Evolutionary conservation across 257 asterid genomes (phyloP).

Genomic region (Ophiorrhiza pumila): DNA sequence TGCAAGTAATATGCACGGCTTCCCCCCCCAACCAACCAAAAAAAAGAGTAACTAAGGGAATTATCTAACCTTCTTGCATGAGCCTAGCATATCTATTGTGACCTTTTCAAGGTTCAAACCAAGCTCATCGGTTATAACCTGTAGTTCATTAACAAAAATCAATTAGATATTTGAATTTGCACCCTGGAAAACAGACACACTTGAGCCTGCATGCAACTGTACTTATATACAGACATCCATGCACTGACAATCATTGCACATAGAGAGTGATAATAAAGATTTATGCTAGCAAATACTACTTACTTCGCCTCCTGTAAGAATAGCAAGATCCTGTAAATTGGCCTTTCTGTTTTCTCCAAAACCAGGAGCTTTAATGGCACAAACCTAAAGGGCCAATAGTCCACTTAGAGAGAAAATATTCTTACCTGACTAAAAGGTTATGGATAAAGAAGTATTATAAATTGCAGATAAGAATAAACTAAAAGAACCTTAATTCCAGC

Average conservation of each 20-base stretch:
- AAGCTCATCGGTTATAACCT: slow-evolving; percentile 50
- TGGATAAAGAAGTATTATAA: background rate
- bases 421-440: background rate
- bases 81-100: slow-evolving; percentile 45
- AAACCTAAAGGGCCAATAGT: slow-evolving; percentile 32
- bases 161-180: background rate
- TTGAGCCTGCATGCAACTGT: background rate
- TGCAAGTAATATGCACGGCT: background rate
- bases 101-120: slow-evolving; percentile 47
- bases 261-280: background rate
- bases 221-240: background rate
- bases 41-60: background rate
- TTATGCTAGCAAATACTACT: background rate
- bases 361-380: slow-evolving; percentile 67
- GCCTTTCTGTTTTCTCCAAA: slow-evolving; percentile 64
- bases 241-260: too few species aligned
- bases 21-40: background rate
- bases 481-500: slow-evolving; percentile 48
- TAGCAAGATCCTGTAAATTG: slow-evolving; percentile 49
- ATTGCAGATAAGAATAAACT: too few species aligned
- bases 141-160: slow-evolving; percentile 5
- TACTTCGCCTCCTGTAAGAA: slow-evolving; percentile 59
- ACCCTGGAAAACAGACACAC: background rate
- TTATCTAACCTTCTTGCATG: slow-evolving; percentile 46
- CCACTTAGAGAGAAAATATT: background rate